These are phyloP conservation scores for Vanderwaltozyma verrucispora DNA, from an alignment of 805 yeast species.

Conservation along the genomic window DNA sequence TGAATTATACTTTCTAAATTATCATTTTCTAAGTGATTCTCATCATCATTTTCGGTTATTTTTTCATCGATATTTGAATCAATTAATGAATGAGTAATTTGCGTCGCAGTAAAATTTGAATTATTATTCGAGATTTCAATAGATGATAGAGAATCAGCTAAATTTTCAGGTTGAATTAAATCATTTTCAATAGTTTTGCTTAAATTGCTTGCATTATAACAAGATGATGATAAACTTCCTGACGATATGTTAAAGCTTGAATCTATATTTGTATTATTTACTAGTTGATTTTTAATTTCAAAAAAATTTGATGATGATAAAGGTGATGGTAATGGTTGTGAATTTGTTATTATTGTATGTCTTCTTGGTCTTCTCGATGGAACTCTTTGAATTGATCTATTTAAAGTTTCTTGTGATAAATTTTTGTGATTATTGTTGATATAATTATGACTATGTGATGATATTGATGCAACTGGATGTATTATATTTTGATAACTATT, in stretches of 20 bases:
- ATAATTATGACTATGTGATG: background rate
- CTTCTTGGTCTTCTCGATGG: slow-evolving; percentile 45
- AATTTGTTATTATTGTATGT: slow-evolving; percentile 73
- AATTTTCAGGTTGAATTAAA: background rate
- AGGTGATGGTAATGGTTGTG: slow-evolving; percentile 90
- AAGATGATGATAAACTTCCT: slow-evolving; percentile 2
- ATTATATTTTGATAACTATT: background rate
- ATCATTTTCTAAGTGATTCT: background rate
- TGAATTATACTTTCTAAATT: slow-evolving; percentile 43
- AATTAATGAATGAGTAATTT: no score
- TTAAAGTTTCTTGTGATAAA: no score
- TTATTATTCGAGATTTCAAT: slow-evolving; percentile 22
- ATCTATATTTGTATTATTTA: slow-evolving; percentile 11
- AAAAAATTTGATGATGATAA: slow-evolving; percentile 41
- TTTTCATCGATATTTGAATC: no score
- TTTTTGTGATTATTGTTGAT: background rate
- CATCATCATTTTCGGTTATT: background rate
- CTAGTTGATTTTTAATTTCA: slow-evolving; percentile 25
- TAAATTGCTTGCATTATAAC: background rate
- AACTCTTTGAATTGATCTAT: slow-evolving; percentile 7
- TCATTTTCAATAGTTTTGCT: slow-evolving; percentile 1
- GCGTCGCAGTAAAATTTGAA: no score
- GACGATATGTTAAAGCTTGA: slow-evolving; percentile 6
- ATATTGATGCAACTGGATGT: background rate
- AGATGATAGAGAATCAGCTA: slow-evolving; percentile 32